Percentiles rank a stretch among this genome's conserved stretches.
phyloP scores from a whole-genome alignment of 2,329 filamentous ascomycete species.

The Dendryphion nanum region DNA sequence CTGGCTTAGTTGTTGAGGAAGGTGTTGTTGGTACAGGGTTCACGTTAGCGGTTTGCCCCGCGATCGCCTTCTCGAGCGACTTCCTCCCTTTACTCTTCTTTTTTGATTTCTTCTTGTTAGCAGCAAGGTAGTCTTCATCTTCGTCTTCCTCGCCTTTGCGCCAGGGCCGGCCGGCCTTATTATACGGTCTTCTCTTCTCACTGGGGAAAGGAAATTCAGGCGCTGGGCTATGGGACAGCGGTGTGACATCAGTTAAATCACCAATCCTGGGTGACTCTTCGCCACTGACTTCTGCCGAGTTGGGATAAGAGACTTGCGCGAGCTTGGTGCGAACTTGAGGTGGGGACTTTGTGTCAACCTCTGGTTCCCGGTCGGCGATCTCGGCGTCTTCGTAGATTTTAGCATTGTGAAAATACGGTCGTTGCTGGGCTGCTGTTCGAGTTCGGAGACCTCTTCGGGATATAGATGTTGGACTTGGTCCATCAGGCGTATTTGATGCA shows the following conservation, averaged over 20 bases:
- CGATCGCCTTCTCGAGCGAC: not conserved
- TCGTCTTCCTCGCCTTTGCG: conserved; percentile 32
- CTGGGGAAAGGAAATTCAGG: no score
- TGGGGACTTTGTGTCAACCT: no score
- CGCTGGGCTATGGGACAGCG: no score
- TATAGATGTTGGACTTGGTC: conserved; percentile 14
- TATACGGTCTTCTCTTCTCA: no score
- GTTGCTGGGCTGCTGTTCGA: conserved; percentile 34
- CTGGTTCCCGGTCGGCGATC: conserved; percentile 1
- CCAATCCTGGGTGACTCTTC: no score
- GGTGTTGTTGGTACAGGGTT: not conserved
- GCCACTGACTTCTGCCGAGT: no score
- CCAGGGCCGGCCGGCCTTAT: not conserved
- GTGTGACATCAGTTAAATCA: no score
- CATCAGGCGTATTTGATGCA: conserved; percentile 21
- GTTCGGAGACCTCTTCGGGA: conserved; percentile 31
- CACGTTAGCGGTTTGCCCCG: not conserved
- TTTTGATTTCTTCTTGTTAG: conserved; percentile 3
- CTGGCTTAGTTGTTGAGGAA: not conserved
- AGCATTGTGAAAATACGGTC: conserved; percentile 34
- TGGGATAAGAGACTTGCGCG: not conserved
- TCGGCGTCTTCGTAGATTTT: conserved; percentile 27
- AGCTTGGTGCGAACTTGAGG: no score
- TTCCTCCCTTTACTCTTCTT: conserved; percentile 2
- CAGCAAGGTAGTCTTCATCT: conserved; percentile 10